Evolutionary conservation across 2,329 filamentous ascomycete genomes (phyloP).

Genomic region (Domatiomyces catenatus): DNA sequence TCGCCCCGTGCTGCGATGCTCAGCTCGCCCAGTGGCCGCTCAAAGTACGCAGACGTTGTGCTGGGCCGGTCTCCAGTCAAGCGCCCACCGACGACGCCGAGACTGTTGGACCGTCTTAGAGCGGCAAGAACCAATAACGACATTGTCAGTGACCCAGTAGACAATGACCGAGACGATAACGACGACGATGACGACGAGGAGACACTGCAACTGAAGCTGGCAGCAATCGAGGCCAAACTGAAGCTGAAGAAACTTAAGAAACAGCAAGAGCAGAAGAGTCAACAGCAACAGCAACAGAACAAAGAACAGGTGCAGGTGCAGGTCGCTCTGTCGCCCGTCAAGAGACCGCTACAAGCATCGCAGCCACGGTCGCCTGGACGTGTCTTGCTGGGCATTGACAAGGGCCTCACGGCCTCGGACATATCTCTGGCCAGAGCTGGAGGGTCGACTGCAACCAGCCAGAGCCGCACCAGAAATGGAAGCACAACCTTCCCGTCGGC

Average conservation of each 20-base stretch:
- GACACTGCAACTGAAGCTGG: conserved; percentile 67
- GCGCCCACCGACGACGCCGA: conserved; percentile 30
- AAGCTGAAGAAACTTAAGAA: conserved; percentile 77
- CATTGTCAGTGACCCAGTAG: conserved; percentile 4
- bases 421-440: conserved; percentile 64
- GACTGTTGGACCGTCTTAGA: conserved; percentile 22
- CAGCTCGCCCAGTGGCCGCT: conserved; percentile 63
- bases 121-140: conserved; percentile 16
- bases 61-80: conserved; percentile 53
- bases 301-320: conserved; percentile 37
- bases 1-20: conserved; percentile 48
- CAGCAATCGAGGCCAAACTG: conserved; percentile 75
- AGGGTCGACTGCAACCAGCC: not conserved
- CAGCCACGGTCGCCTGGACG: conserved; percentile 61
- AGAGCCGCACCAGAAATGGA: not conserved
- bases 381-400: conserved; percentile 74
- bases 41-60: conserved; percentile 53
- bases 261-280: conserved; percentile 31
- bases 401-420: conserved; percentile 64
- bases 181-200: conserved; percentile 63
- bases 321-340: conserved; percentile 60
- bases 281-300: conserved; percentile 6
- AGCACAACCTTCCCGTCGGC: conserved; percentile 12
- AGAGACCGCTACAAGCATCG: conserved; percentile 30
- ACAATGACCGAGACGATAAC: conserved; percentile 20